Base-by-base conservation (phyloP, 805 yeast species). In the Zygoascus flipseniorum region DNA sequence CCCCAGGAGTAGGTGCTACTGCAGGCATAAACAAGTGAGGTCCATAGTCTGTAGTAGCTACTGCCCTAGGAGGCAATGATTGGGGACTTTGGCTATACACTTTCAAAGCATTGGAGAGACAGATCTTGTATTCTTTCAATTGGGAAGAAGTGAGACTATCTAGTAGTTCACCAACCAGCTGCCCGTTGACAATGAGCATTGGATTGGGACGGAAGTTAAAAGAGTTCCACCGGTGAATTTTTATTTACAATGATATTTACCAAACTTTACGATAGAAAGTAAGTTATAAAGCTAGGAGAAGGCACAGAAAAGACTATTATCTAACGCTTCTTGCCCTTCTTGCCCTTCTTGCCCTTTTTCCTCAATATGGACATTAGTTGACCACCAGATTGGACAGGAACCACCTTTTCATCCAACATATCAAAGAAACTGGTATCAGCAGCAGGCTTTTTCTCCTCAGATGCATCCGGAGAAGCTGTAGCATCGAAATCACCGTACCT, bases 321-420 rank as follows among this genome's bases (percentile, higher is more conserved):
- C 9, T 42, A 42, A 4, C 26, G 20, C 39, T 35, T 35, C 28
- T 23, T 23, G 28, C 28, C n/a, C n/a, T n/a, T n/a, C 48, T 46
- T 46, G 8, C 39, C 26, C 48, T 62, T 65, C 60, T 72, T 73
- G 63, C 68, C 69, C 65, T 72, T 75, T 62, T 72, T 73, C 69
- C 69, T 69, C 65, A 74, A 76, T 18, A 69, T 67, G 57, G 72
- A 73, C 49, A 46, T 46, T 67, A 80, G 66, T 55, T 73, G 72
- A 61, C 84, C 85, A 57, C 84, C 84, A 60, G 75, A 69, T 61
- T 73, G 79, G 44, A 80, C 81, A 58, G 78, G 80, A 56, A 73
- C 71, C 26, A 69, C 82, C 56, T 77, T 77, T 57, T 76, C 76
- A 6, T 85, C 85, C 71, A 85, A 67, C 59, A 85, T 70, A 49